Evolutionary conservation across 2,329 filamentous ascomycete genomes (phyloP).

Genomic region (Pezicula rhizophila): DNA sequence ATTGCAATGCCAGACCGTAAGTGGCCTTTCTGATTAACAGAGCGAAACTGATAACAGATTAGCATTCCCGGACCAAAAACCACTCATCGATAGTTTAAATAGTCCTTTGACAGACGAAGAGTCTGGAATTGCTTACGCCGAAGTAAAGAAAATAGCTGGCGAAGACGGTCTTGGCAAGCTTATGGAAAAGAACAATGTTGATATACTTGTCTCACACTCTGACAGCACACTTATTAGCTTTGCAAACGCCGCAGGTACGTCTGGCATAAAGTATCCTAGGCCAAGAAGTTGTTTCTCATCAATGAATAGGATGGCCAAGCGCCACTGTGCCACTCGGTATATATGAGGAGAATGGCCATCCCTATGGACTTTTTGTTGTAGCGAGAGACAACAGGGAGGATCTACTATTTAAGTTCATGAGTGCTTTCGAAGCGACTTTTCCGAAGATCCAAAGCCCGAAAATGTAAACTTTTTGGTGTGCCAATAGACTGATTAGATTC

Average conservation of each 20-base stretch:
- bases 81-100: slow-evolving; percentile 9
- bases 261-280: not conserved
- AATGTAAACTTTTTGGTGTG: not conserved
- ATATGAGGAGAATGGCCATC: slow-evolving; percentile 18
- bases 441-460: not conserved
- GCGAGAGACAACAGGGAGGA: slow-evolving; percentile 16
- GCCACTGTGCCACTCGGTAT: slow-evolving; percentile 22
- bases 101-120: slow-evolving; percentile 7
- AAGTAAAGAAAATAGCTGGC: slow-evolving; percentile 7
- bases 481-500: too few species aligned
- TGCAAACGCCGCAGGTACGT: slow-evolving; percentile 16
- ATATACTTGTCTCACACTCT: slow-evolving; percentile 15
- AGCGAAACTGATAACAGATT: not conserved
- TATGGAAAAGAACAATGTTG: slow-evolving; percentile 10
- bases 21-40: not conserved
- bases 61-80: slow-evolving; percentile 7
- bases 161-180: slow-evolving; percentile 8
- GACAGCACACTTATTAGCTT: slow-evolving; percentile 15
- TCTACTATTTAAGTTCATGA: slow-evolving; percentile 20
- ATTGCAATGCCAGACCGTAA: slow-evolving; percentile 16
- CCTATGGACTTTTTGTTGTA: slow-evolving; percentile 23
- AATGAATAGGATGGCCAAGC: slow-evolving; percentile 18
- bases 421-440: slow-evolving; percentile 11
- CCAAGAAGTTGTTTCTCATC: not conserved
- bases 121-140: slow-evolving; percentile 4